Percentiles rank a stretch among this genome's conserved stretches.
Conservation (phyloP, 371 early-diverging fungal species). For the Circinella minor region DNA sequence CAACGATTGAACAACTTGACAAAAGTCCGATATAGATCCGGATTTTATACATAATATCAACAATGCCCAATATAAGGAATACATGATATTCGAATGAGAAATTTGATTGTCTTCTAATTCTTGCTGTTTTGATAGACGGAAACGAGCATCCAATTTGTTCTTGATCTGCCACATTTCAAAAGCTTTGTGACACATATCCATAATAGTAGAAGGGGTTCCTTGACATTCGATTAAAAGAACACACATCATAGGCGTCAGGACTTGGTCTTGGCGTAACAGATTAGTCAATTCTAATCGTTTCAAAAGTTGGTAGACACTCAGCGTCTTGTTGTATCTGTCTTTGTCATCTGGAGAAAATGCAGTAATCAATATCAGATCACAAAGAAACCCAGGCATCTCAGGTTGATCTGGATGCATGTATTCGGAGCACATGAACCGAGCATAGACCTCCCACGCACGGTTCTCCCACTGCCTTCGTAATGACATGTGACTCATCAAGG, state of each 20-base stretch:
- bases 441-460: conserved; percentile 44
- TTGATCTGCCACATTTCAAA: conserved; percentile 38
- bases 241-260: conserved; percentile 40
- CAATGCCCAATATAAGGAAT: conserved; percentile 38
- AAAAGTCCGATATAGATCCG: conserved; percentile 30
- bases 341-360: conserved; percentile 25
- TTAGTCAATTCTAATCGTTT: conserved; percentile 23
- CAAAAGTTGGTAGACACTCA: conserved; percentile 35
- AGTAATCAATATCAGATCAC: conserved; percentile 35
- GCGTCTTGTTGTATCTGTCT: conserved; percentile 34
- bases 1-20: conserved; percentile 15
- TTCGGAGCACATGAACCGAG: conserved; percentile 46
- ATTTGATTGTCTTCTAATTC: neutral
- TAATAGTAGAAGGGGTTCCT: conserved; percentile 23
- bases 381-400: conserved; percentile 39
- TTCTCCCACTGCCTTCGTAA: conserved; percentile 36
- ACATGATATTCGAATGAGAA: neutral
- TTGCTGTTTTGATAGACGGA: conserved; percentile 6
- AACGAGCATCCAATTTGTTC: neutral
- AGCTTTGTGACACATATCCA: conserved; percentile 28
- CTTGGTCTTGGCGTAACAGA: conserved; percentile 38
- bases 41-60: conserved; percentile 31
- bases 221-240: conserved; percentile 35
- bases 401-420: conserved; percentile 37
- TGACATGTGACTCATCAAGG: conserved; percentile 30